These are phyloP conservation scores for Rhizopogon rudus DNA, from an alignment of 768 basidiomycete species.

Conservation along the genomic window DNA sequence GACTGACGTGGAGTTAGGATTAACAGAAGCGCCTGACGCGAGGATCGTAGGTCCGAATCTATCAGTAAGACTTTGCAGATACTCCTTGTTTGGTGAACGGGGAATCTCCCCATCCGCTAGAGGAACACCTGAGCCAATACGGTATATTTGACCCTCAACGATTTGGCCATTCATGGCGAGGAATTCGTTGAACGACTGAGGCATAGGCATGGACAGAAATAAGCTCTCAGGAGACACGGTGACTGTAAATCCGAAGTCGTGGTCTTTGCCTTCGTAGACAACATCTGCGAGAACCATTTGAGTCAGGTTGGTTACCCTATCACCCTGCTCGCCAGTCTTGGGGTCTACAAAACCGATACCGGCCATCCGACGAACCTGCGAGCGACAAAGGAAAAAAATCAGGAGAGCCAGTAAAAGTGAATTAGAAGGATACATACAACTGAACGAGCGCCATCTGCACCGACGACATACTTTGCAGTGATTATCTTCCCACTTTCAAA, in stretches of 20 bases:
- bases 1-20: conserved; percentile 23
- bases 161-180: conserved; percentile 7
- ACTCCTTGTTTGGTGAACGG: conserved; percentile 31
- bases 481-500: conserved; percentile 44
- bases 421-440: conserved; percentile 25
- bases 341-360: conserved; percentile 44
- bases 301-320: conserved; percentile 20
- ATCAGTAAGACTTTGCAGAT: conserved; percentile 40
- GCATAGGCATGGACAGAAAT: conserved; percentile 34
- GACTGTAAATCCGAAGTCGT: conserved; percentile 7
- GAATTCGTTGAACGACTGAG: conserved; percentile 18
- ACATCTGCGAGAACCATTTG: conserved; percentile 48
- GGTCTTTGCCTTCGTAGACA: conserved; percentile 19
- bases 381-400: not conserved
- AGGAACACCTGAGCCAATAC: conserved; percentile 38
- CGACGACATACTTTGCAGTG: conserved; percentile 41
- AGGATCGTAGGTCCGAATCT: conserved; percentile 31
- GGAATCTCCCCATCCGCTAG: conserved; percentile 30
- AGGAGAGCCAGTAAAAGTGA: not conserved
- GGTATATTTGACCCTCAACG: conserved; percentile 21
- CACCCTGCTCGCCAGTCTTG: conserved; percentile 18
- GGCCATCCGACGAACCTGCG: conserved; percentile 37
- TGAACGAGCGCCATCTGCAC: conserved; percentile 48
- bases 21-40: conserved; percentile 31
- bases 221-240: conserved; percentile 26